Evolutionary conservation across 176 grass and related monocot species (phyloP).

Genomic region (Oryza coarctata): DNA sequence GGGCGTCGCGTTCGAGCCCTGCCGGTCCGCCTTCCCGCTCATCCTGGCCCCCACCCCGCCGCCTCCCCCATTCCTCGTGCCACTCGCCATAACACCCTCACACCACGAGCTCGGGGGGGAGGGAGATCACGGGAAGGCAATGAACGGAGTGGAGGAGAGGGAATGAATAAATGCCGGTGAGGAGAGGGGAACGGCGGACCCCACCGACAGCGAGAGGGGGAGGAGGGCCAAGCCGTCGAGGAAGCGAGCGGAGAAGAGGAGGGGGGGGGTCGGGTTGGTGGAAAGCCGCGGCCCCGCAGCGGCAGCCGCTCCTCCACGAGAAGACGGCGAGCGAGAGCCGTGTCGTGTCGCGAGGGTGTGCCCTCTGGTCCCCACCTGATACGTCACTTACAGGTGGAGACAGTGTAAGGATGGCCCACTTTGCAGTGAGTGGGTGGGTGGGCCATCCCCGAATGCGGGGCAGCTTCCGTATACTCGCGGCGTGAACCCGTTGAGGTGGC

Average conservation of each 20-base stretch:
- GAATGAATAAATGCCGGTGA: conserved; percentile 51
- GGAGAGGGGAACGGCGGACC: neutral
- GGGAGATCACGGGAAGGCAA: conserved; percentile 12
- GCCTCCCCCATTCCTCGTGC: conserved; percentile 57
- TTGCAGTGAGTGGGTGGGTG: neutral
- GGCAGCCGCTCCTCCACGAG: neutral
- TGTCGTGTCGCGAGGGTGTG: neutral
- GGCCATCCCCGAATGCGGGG: neutral
- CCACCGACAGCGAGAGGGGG: conserved; percentile 32
- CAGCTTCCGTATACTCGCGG: conserved; percentile 18
- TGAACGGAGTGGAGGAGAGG: conserved; percentile 5
- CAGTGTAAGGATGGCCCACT: rapidly evolving
- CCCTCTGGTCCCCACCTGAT: no score
- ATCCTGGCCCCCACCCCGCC: conserved; percentile 41
- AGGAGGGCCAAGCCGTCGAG: conserved; percentile 22
- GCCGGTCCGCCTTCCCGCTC: conserved; percentile 62
- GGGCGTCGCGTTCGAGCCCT: conserved; percentile 57
- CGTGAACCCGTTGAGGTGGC: neutral
- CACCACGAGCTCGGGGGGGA: conserved; percentile 6
- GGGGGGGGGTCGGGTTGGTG: neutral
- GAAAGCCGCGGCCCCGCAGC: neutral
- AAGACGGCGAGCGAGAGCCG: neutral
- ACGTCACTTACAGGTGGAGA: neutral
- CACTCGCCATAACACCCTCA: conserved; percentile 45
- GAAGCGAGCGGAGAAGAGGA: neutral